These are phyloP conservation scores for Lactarius deliciosus DNA, from an alignment of 768 basidiomycete genomes.

Conservation along the genomic window DNA sequence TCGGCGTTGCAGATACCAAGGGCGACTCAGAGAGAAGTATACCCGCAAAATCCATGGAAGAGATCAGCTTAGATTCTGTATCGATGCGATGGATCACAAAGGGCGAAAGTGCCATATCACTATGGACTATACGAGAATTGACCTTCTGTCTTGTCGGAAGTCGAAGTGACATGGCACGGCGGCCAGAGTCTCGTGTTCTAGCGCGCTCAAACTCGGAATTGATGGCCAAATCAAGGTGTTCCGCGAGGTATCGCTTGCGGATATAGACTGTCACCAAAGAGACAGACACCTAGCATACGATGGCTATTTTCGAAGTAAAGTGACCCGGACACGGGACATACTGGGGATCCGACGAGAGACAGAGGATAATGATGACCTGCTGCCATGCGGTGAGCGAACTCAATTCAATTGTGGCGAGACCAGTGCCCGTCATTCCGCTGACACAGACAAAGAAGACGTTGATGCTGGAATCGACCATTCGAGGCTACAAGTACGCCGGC, in stretches of 20 bases:
- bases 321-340: conserved; percentile 7
- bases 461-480: conserved; percentile 40
- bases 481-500: conserved; percentile 47
- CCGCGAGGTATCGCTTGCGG: conserved; percentile 34
- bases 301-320: too few species aligned
- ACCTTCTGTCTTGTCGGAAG: not conserved
- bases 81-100: conserved; percentile 2
- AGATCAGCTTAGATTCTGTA: not conserved
- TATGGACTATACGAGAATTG: not conserved
- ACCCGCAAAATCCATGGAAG: too few species aligned
- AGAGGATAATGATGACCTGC: conserved; percentile 33
- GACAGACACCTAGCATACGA: conserved; percentile 33
- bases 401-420: conserved; percentile 32
- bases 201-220: conserved; percentile 31
- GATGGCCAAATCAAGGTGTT: not conserved
- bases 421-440: conserved; percentile 40
- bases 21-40: too few species aligned
- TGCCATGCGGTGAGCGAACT: conserved; percentile 34
- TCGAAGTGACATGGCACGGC: not conserved
- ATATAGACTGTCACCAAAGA: conserved; percentile 44
- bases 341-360: conserved; percentile 33
- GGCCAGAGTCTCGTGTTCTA: not conserved
- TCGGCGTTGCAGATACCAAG: too few species aligned
- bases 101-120: not conserved
- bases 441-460: conserved; percentile 37